Evolutionary conservation across 768 basidiomycete species (phyloP), one percentile per base, ranked within the genome.

Genomic region (Pseudohyphozyma bogoriensis): DNA sequence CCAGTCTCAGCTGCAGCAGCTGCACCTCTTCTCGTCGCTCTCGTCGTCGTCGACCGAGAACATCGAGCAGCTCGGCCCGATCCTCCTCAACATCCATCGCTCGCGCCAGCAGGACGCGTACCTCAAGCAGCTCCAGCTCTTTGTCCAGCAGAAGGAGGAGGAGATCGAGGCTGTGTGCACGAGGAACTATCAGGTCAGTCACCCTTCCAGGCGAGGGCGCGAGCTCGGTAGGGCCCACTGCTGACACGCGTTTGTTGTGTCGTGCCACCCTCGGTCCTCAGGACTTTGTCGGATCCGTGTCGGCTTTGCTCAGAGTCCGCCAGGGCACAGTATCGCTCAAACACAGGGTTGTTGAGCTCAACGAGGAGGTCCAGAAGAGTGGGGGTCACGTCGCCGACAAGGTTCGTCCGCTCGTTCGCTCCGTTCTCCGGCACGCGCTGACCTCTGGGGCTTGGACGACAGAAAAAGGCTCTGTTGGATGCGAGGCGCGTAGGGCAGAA

Each of bases 161-260:
- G 93, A 97, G 74, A 99, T 99, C 73, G 89, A 97, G 76, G 83
- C 82, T 61, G 91, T 96, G 73, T 97, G 95, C 76, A 82, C 84
- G 59, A 87, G 90, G 67, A 97, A 97, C 74, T 96, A 97, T 70
- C 89, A 76, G 72, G 77, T 76, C 28, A 40, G 71, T 60, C 11
- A 29, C 12, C 8, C 24, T 24, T 1, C 32, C 35, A 40, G 22
- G 15, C 15, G 28, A 10, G 22, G 28, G 33, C 2, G 51, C 10
- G 26, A n/a, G 24, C 24, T 6, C 33, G n/a, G 45, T 31, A 22
- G 33, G 15, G 20, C 35, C 24, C 55, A n/a, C 18, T 47, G 12
- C 56, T 58, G 28, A 49, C 16, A n/a, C 13, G 20, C 3, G 1
- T 7, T 3, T 28, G 4, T 26, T 35, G 29, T 56, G 10, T n/a